Conservation (phyloP, 306 rosid genomes). For the Inga oerstediana region DNA sequence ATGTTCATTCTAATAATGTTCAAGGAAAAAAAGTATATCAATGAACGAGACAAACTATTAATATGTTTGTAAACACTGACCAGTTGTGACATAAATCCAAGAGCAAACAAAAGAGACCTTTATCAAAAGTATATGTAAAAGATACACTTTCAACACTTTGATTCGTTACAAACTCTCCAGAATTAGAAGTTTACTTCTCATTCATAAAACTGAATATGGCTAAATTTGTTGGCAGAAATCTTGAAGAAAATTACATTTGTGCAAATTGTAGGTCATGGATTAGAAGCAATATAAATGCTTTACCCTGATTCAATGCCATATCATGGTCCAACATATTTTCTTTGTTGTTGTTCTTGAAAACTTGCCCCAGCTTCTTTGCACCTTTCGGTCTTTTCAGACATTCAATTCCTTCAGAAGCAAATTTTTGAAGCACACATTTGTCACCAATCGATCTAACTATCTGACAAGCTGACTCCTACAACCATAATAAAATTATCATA, state of each 20-base stretch:
- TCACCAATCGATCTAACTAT: constrained; percentile 74
- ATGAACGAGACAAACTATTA: background rate
- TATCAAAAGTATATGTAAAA: background rate
- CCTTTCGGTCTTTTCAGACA: constrained; percentile 57
- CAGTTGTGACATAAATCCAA: constrained; percentile 2
- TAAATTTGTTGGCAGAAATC: constrained; percentile 9
- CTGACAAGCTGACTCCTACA: constrained; percentile 78
- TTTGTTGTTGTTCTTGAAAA: constrained; percentile 33
- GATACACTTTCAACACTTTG: background rate
- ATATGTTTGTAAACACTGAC: background rate
- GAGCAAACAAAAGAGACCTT: background rate
- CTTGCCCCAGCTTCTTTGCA: constrained; percentile 38
- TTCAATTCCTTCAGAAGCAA: constrained; percentile 74
- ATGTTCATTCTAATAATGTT: background rate
- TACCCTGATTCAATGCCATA: constrained; percentile 30
- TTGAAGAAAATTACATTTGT: constrained; percentile 6
- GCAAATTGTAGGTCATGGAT: constrained; percentile 18
- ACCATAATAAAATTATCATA: constrained; percentile 21
- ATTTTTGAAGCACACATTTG: constrained; percentile 58
- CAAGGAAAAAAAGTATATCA: background rate
- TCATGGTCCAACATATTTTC: constrained; percentile 33
- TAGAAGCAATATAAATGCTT: constrained; percentile 1
- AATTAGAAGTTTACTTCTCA: background rate
- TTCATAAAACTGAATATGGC: background rate
- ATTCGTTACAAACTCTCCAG: background rate